Evolutionary conservation across 2,329 filamentous ascomycete genomes (phyloP).

Genomic region (Fusarium camptoceras): DNA sequence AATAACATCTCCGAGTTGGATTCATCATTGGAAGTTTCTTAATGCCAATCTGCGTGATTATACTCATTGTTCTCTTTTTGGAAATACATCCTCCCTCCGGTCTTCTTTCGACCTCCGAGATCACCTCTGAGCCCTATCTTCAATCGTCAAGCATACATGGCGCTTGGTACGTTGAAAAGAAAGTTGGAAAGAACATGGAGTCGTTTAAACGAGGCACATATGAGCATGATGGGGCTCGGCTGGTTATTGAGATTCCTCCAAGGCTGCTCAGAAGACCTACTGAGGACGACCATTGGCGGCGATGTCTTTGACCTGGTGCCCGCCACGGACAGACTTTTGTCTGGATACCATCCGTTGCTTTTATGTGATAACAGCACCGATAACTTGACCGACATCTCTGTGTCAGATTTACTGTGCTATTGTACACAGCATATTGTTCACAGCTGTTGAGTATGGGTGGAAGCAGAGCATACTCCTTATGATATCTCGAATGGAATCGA

Average conservation of each 20-base stretch:
- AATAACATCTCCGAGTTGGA: not conserved
- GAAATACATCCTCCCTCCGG: not conserved
- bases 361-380: too few relatives aligned
- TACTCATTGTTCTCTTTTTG: not conserved
- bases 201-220: not conserved
- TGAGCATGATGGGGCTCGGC: not conserved
- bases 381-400: not conserved
- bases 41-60: not conserved
- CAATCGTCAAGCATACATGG: not conserved
- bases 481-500: not conserved
- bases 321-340: not conserved
- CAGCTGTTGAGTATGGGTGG: too few relatives aligned
- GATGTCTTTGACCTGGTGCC: not conserved
- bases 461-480: not conserved
- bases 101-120: not conserved
- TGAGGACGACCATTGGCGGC: too few relatives aligned
- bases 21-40: not conserved
- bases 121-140: not conserved
- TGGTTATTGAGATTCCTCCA: too few relatives aligned
- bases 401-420: not conserved
- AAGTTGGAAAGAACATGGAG: not conserved
- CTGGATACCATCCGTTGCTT: not conserved
- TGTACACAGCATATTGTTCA: not conserved
- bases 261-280: too few relatives aligned
- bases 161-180: fast-evolving